A percentile compares a stretch with the other conserved stretches of the same genome.
Conservation (phyloP, 1,284 basidiomycete species). For the Apiotrichum akiyoshidainum region DNA sequence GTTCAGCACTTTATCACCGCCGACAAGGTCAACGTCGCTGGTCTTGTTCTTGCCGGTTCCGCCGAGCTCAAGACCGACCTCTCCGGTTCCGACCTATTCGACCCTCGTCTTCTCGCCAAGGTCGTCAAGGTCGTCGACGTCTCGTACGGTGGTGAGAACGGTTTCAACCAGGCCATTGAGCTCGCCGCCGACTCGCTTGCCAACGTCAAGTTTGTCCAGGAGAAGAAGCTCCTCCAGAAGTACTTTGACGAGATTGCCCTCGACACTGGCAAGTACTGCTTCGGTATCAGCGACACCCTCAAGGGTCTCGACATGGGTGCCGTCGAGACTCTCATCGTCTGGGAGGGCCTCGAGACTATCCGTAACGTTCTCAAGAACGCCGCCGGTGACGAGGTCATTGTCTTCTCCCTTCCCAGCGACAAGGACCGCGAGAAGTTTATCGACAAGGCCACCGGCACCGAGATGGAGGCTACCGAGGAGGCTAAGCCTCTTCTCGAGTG, state of each 20-base stretch:
- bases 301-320: slow-evolving; percentile 96
- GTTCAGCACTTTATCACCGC: slow-evolving; percentile 98
- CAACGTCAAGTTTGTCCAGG: slow-evolving; percentile 99
- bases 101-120: slow-evolving; percentile 79
- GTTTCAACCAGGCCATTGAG: slow-evolving; percentile 98
- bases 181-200: slow-evolving; percentile 90
- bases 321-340: slow-evolving; percentile 95
- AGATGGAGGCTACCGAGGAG: slow-evolving; percentile 87
- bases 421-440: slow-evolving; percentile 90
- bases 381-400: slow-evolving; percentile 73
- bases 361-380: slow-evolving; percentile 84
- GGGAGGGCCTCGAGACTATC: slow-evolving; percentile 91
- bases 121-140: slow-evolving; percentile 98
- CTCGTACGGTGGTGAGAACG: slow-evolving; percentile 97
- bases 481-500: slow-evolving; percentile 86
- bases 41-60: slow-evolving; percentile 93
- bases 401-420: slow-evolving; percentile 69
- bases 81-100: slow-evolving; percentile 94
- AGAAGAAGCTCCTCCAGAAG: slow-evolving; percentile 94
- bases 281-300: slow-evolving; percentile 94
- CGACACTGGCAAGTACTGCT: slow-evolving; percentile 97
- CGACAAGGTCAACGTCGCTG: slow-evolving; percentile 98
- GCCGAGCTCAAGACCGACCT: slow-evolving; percentile 99
- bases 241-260: slow-evolving; percentile 99
- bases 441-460: slow-evolving; percentile 88